phyloP scores from a whole-genome alignment of 768 basidiomycete genomes.

The Xerocomus brunneocitrinus region DNA sequence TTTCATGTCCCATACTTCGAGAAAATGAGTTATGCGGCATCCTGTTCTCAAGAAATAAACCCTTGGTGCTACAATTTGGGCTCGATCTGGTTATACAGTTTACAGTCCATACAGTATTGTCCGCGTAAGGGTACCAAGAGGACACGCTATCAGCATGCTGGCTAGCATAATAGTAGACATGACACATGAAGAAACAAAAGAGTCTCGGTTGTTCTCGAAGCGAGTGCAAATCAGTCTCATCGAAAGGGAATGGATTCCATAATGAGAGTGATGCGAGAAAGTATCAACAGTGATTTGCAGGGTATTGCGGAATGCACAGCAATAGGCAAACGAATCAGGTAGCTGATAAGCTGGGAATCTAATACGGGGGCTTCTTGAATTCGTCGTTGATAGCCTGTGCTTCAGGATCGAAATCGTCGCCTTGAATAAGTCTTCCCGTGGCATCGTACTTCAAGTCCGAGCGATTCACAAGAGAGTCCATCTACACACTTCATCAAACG shows the following conservation, averaged over 20 bases:
- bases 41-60: too few species aligned
- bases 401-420: slow-evolving; percentile 53
- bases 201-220: background rate
- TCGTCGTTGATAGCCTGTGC: slow-evolving; percentile 55
- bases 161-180: background rate
- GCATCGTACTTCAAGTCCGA: slow-evolving; percentile 52
- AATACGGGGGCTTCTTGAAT: slow-evolving; percentile 56
- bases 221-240: background rate
- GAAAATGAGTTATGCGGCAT: too few species aligned
- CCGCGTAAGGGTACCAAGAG: background rate
- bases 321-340: too few species aligned
- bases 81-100: background rate
- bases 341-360: slow-evolving; percentile 1
- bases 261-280: background rate
- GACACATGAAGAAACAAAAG: slow-evolving; percentile 2
- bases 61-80: too few species aligned
- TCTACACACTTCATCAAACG: slow-evolving; percentile 34
- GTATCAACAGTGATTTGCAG: background rate
- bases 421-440: slow-evolving; percentile 45
- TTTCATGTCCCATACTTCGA: too few species aligned
- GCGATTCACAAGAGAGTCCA: slow-evolving; percentile 59
- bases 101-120: background rate
- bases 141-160: background rate
- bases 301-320: background rate
- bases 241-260: background rate